Base-by-base conservation (phyloP, 2,329 filamentous ascomycete species). In the Torrubiella hemipterigena region DNA sequence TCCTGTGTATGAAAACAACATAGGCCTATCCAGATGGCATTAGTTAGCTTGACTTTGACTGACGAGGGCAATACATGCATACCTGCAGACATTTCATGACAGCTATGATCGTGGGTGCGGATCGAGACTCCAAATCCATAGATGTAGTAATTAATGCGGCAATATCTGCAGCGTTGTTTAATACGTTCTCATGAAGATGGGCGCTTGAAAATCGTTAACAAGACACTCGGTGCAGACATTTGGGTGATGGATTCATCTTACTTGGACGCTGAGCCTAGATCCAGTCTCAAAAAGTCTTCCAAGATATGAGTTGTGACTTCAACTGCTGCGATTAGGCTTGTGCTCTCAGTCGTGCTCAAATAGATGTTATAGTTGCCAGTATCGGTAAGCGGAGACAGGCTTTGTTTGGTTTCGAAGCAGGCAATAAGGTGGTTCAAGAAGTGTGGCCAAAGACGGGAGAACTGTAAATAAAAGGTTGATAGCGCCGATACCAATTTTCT, bases 401-500 rank as follows among this genome's bases (percentile, higher is more conserved):
- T 38, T 39, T 15, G 46, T 30, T 7, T 48, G 44, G 46, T 45
- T 16, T 45, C 66, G 13, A 81, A 59, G 33, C 72, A 80, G 33
- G 68, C 59, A 9, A 43, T 39, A 21, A 84, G 55, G 45, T 81
- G 76, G 22, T 63, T 65, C 20, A 85, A 52, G 38, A 77, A 82
- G 30, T 58, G 58, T n/a, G 63, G 59, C 80, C 82, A 89, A 6
- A 69, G 59, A 9, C 65, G 57, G 9, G 80, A 72, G 38, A 81
- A 81, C 35, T 78, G 78, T 19, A 83, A 63, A 46, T 82, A 86
- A 47, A 79, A 85, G 14, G 79, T 79, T 12, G 80, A 77, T 6
- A 89, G 57, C 6, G 81, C 80, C n/a, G 80, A 79, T 41, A 79
- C 81, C 16, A 89, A 63, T 55, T 91, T 91, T 42, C 74, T 73